Evolutionary conservation across 2,329 filamentous ascomycete genomes (phyloP).

Genomic region (Rhynchosporium graminicola): DNA sequence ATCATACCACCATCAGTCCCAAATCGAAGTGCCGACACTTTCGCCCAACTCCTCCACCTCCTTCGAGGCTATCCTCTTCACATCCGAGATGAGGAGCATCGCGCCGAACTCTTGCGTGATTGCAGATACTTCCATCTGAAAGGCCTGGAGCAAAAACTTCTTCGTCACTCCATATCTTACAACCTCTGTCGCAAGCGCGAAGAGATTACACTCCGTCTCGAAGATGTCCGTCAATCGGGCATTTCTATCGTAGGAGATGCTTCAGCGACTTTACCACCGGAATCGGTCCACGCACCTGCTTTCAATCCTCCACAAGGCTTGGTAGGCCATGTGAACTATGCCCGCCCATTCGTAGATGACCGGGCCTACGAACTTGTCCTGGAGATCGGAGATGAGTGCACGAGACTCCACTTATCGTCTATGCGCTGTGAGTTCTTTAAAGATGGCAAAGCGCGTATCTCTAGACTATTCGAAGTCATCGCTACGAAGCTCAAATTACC

Average conservation of each 20-base stretch:
- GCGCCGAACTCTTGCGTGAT: conserved; percentile 76
- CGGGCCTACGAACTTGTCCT: conserved; percentile 72
- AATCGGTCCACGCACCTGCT: conserved; percentile 36
- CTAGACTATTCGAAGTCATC: conserved; percentile 77
- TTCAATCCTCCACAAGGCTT: conserved; percentile 36
- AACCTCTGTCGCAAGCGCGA: conserved; percentile 68
- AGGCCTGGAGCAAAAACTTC: conserved; percentile 83
- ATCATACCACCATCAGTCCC: conserved; percentile 82
- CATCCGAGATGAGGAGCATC: conserved; percentile 75
- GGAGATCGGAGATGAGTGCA: conserved; percentile 72
- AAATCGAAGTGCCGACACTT: conserved; percentile 78
- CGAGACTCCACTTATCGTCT: conserved; percentile 53
- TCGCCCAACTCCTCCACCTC: conserved; percentile 78
- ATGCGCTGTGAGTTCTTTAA: conserved; percentile 74
- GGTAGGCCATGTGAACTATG: conserved; percentile 70
- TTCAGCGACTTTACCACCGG: conserved; percentile 35
- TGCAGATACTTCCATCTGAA: conserved; percentile 93
- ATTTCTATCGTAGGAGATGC: conserved; percentile 63
- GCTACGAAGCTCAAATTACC: conserved; percentile 75
- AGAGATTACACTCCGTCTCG: conserved; percentile 78
- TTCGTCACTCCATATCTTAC: conserved; percentile 73
- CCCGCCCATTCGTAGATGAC: conserved; percentile 83
- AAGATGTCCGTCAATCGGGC: conserved; percentile 88
- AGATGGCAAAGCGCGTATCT: conserved; percentile 68
- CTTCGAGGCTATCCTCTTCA: conserved; percentile 81